Evolutionary conservation across 306 rosid species (phyloP), one percentile per base, ranked within the genome.

Genomic region (Acacia crassicarpa): DNA sequence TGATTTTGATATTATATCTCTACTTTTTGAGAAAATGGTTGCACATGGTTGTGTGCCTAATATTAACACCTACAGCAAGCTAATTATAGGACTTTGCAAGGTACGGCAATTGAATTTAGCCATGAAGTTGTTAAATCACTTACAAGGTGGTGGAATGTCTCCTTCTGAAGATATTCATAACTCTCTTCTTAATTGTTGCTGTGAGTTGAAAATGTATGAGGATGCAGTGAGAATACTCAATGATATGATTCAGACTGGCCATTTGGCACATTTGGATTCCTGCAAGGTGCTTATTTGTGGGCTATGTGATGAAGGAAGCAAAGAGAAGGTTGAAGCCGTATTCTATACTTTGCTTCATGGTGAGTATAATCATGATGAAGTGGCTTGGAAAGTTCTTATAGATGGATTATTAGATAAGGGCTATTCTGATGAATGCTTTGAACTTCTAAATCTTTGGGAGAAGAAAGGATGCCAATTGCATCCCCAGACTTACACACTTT

Each of bases 381-480:
- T 92, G 33, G 92, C 90, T 79, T 89, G 97, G 95, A 89, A 87
- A 84, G 75, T 92, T 85, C 93, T 92, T 30, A 85, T 91, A 10
- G 92, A 91, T 81, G 95, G 97, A 79, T 83, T 92, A 75, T 88
- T 91, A 72, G 81, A 84, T 65, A 87, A 80, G 66, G 93, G 95
- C 51, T 89, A 83, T 74, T 75, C 71, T 67, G 87, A 75, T 78
- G 86, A 80, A 82, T 92, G 91, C 91, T 89, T 91, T 30, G 83
- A 87, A 77, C 82, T 91, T 66, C 66, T 91, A 30, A 79, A 79
- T 43, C 71, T 88, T 70, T 91, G 88, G 85, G 91, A 91, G 85
- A 85, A 79, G 72, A 87, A 78, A 85, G 95, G 93, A 51, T 91
- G 85, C 86, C 87, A 56, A 76, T 76, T 91, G 83, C 93, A 91